A percentile compares a stretch with the other conserved stretches of the same genome.
Evolutionary conservation across 306 rosid genomes (phyloP).

Genomic region (Coriaria nepalensis): DNA sequence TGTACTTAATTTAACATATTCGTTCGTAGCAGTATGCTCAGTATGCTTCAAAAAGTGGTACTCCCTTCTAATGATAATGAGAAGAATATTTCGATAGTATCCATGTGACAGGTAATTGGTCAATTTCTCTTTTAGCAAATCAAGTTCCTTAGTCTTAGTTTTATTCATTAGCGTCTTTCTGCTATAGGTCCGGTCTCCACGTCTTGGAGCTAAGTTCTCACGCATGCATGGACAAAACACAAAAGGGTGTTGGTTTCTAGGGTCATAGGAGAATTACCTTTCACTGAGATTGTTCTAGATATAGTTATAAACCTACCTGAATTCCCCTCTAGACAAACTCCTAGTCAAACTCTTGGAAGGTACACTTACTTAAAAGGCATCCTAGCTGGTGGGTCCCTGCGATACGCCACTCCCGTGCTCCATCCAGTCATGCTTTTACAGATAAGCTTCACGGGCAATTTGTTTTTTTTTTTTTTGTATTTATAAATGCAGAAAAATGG

Average conservation of each 20-base stretch:
- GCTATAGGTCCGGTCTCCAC: conserved; percentile 74
- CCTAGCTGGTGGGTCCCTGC: conserved; percentile 51
- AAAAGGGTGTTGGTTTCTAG: conserved; percentile 89
- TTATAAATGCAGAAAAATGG: too few relatives aligned
- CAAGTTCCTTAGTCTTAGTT: background rate
- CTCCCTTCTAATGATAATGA: conserved; percentile 91
- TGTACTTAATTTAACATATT: too few relatives aligned
- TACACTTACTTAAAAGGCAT: conserved; percentile 92
- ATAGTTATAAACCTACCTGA: conserved; percentile 93
- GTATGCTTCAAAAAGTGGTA: conserved; percentile 85
- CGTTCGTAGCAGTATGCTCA: too few relatives aligned
- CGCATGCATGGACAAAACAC: conserved; percentile 99
- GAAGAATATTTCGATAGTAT: conserved; percentile 77
- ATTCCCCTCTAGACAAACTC: conserved; percentile 93
- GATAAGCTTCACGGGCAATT: conserved; percentile 81
- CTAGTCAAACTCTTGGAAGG: conserved; percentile 95
- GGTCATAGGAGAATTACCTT: conserved; percentile 83
- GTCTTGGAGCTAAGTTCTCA: conserved; percentile 94
- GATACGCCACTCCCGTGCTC: conserved; percentile 77
- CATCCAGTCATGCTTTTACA: conserved; percentile 60
- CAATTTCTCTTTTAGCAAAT: background rate
- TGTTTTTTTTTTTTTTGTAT: too few relatives aligned
- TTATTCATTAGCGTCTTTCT: conserved; percentile 5
- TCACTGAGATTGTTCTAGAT: conserved; percentile 97
- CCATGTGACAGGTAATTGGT: conserved; percentile 69